Conservation (phyloP, 2,329 filamentous ascomycete species). For the Botryosphaeria dothidea region DNA sequence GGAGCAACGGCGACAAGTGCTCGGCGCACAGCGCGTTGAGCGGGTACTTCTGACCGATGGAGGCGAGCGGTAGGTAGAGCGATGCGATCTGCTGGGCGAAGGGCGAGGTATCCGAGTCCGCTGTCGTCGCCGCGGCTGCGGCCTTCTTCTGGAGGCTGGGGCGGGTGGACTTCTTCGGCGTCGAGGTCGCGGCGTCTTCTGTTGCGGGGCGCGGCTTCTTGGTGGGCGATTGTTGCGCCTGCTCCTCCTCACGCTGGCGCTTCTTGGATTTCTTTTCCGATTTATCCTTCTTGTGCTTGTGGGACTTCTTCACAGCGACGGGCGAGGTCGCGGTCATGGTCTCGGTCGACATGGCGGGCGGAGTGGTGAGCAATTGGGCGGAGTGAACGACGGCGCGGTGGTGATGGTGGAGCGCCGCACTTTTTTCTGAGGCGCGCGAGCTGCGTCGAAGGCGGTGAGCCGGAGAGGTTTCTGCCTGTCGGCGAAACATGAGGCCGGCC, state of each 20-base stretch:
- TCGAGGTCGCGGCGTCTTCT: not conserved
- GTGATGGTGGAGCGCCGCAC: not conserved
- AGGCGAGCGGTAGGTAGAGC: constrained; percentile 75
- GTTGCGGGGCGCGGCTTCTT: constrained; percentile 18
- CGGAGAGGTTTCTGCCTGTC: not conserved
- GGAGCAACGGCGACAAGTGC: constrained; percentile 72
- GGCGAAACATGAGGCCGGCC: not conserved
- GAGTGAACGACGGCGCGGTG: not conserved
- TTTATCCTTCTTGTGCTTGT: constrained; percentile 42
- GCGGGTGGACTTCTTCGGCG: not conserved
- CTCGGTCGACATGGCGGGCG: constrained; percentile 37
- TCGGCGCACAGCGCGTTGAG: constrained; percentile 72
- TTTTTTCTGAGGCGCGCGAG: constrained; percentile 11
- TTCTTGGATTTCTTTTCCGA: constrained; percentile 30
- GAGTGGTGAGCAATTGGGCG: not conserved
- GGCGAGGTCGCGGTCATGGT: constrained; percentile 22
- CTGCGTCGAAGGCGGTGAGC: constrained; percentile 6
- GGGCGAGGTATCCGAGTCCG: constrained; percentile 36
- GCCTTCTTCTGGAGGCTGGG: not conserved
- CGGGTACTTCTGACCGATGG: constrained; percentile 68
- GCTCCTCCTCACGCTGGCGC: constrained; percentile 23
- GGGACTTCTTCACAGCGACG: constrained; percentile 39
- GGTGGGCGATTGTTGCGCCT: constrained; percentile 3
- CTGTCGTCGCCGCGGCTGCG: not conserved
- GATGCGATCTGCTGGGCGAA: constrained; percentile 80